Base-by-base conservation (phyloP, 2,329 filamentous ascomycete species). In the Neopestalotiopsis sp. region DNA sequence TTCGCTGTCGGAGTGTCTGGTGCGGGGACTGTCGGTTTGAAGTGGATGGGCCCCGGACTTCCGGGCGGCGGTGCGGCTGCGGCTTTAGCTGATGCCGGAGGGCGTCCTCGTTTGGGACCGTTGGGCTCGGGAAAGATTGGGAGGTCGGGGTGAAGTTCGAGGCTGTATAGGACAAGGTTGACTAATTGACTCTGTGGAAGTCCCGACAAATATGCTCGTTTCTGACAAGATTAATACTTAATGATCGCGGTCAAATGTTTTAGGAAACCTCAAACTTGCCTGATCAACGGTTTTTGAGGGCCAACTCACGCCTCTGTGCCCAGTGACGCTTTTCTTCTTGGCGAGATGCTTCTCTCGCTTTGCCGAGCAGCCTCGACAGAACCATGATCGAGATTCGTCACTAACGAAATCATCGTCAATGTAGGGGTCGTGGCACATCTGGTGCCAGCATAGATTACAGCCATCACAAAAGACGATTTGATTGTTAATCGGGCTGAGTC, bases 381-480 rank as follows among this genome's bases (percentile, higher is more conserved):
- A 88, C 93, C 93, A 96, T 72, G 90, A 88, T 69, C 88, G 88
- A 71, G 89, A 88, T 71, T 90, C 84, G 70, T 93, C 87, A 45
- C 85, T 85, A 61, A 95, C 87, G 24, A 92, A 88, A 20, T 91
- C 88, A 70, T 91, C 88, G n/a, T 87, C 85, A 70, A 97, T 93
- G 9, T 87, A 86, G 1, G 93, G 93, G 69, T 92, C 87, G 78
- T 97, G 93, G 75, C 94, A 97, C 74, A 89, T 89, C 78, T 94
- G 92, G 79, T 97, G 94, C 88, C 94, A 97, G 57, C 90, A 89
- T 38, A 86, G 85, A 77, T 94, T 93, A 82, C 94, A 97, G 17
- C 90, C 90, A 79, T 95, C 92, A 81, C 94, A 97, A 79, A 95
- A 94, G 2, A 96, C 93, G 77, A 97, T 95, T 81, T 91, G 88